Evolutionary conservation across 2,329 filamentous ascomycete genomes (phyloP).

Genomic region (Cordyceps cateniannulata): DNA sequence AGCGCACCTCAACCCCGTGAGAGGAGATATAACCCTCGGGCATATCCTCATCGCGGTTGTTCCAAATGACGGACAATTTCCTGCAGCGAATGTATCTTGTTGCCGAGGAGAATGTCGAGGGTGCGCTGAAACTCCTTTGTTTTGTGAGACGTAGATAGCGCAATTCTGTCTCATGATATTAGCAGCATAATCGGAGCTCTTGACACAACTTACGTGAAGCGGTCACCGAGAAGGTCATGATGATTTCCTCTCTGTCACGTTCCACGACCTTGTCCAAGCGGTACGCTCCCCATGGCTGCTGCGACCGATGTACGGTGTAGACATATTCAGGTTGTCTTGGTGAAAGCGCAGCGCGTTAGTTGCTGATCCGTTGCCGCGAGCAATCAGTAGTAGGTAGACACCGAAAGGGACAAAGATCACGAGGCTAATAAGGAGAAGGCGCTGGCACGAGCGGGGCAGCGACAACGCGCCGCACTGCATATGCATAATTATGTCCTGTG

Average conservation of each 20-base stretch:
- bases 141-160: conserved; percentile 31
- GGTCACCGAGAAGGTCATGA: background rate
- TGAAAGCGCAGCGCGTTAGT: background rate
- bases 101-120: conserved; percentile 21
- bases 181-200: background rate
- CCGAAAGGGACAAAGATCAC: background rate
- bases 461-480: background rate
- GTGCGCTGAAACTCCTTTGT: conserved; percentile 28
- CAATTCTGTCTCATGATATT: conserved; percentile 23
- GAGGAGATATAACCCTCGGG: conserved; percentile 24
- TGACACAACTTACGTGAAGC: background rate
- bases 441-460: background rate
- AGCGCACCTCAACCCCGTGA: conserved; percentile 27
- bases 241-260: background rate
- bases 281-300: background rate
- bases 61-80: conserved; percentile 35
- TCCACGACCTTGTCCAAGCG: background rate
- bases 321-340: background rate
- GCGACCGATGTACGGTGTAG: background rate
- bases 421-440: background rate
- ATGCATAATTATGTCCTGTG: background rate
- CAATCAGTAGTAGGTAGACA: background rate
- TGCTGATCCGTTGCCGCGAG: background rate
- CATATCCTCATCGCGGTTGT: conserved; percentile 25
- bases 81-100: conserved; percentile 28